Evolutionary conservation across 257 asterid species (phyloP).

Genomic region (Scutellaria galericulata): DNA sequence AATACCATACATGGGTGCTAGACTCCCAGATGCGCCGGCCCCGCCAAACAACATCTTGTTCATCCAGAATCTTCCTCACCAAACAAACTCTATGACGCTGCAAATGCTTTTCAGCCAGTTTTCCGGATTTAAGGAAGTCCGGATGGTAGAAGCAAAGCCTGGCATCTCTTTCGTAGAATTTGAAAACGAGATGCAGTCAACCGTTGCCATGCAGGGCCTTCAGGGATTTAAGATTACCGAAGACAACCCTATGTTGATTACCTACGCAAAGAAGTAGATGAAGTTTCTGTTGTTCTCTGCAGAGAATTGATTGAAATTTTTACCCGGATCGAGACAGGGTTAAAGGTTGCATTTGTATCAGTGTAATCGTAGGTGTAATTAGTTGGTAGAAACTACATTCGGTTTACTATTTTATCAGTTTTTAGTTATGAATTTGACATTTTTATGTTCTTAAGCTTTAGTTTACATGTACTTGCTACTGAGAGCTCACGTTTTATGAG

Average conservation of each 20-base stretch:
- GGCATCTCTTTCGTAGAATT: slow-evolving; percentile 96
- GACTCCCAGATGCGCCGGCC: slow-evolving; percentile 88
- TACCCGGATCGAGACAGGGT: slow-evolving; percentile 1
- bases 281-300: neutral
- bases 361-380: slow-evolving; percentile 52
- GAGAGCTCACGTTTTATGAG: neutral
- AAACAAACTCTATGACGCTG: slow-evolving; percentile 91
- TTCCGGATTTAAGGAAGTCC: slow-evolving; percentile 90
- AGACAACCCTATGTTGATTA: slow-evolving; percentile 80
- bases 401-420: neutral
- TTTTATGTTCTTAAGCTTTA: neutral
- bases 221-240: slow-evolving; percentile 85
- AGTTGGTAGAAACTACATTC: slow-evolving; percentile 34
- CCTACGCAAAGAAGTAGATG: slow-evolving; percentile 87
- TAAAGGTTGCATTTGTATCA: slow-evolving; percentile 28
- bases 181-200: slow-evolving; percentile 91
- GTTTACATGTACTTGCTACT: neutral
- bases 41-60: slow-evolving; percentile 93
- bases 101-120: slow-evolving; percentile 93
- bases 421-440: slow-evolving; percentile 12
- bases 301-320: slow-evolving; percentile 16
- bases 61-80: slow-evolving; percentile 92
- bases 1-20: slow-evolving; percentile 70
- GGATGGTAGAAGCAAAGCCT: slow-evolving; percentile 96
- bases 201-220: slow-evolving; percentile 86